Percentiles rank a stretch among this genome's conserved stretches.
These are phyloP conservation scores for Vigna reflexopilosa DNA, from an alignment of 306 rosid species.

Conservation along the genomic window DNA sequence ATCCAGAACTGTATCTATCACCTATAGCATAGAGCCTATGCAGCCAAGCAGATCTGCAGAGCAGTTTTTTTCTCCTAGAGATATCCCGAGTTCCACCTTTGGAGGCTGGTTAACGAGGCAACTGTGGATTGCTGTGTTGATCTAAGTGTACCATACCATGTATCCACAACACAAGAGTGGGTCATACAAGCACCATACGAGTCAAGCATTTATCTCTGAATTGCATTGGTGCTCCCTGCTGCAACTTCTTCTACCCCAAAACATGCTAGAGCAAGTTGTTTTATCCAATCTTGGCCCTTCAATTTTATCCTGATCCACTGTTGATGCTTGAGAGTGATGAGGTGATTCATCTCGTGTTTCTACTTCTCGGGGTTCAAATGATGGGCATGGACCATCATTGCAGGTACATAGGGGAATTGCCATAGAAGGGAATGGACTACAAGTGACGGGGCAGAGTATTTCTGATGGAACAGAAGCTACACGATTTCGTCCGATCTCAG, in stretches of 20 bases:
- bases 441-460: slow-evolving; percentile 84
- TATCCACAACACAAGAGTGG: slow-evolving; percentile 30
- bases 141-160: slow-evolving; percentile 24
- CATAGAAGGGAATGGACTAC: slow-evolving; percentile 95
- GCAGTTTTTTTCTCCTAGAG: slow-evolving; percentile 29
- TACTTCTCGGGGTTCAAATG: slow-evolving; percentile 70
- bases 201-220: slow-evolving; percentile 89
- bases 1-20: slow-evolving; percentile 41
- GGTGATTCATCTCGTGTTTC: slow-evolving; percentile 69
- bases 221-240: slow-evolving; percentile 98
- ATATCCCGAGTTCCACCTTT: slow-evolving; percentile 16
- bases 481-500: slow-evolving; percentile 68
- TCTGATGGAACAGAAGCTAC: slow-evolving; percentile 88
- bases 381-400: slow-evolving; percentile 83
- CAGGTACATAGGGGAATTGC: slow-evolving; percentile 90
- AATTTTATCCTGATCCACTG: slow-evolving; percentile 67
- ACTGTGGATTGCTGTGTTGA: slow-evolving; percentile 24
- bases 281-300: slow-evolving; percentile 83
- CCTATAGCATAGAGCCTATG: slow-evolving; percentile 47
- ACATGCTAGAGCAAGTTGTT: slow-evolving; percentile 91
- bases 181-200: slow-evolving; percentile 23
- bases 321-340: slow-evolving; percentile 60
- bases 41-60: slow-evolving; percentile 48
- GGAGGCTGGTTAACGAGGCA: slow-evolving; percentile 34
- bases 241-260: slow-evolving; percentile 97